Conservation (phyloP, 192 early-diverging fungal species). For the Pilaira anomala region DNA sequence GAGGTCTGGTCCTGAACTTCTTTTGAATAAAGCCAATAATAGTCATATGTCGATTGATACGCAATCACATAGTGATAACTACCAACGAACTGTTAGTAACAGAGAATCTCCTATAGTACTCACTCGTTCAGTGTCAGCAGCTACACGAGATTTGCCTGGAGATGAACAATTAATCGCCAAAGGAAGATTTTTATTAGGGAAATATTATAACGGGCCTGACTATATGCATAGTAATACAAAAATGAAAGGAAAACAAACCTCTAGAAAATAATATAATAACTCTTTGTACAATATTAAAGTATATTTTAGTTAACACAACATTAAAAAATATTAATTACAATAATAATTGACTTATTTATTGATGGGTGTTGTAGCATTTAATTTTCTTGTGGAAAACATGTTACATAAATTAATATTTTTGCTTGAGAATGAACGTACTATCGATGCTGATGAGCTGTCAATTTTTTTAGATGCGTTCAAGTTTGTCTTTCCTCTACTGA, state of each 20-base stretch:
- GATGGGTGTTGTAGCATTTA: not conserved
- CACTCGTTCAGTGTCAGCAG: not conserved
- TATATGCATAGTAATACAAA: not conserved
- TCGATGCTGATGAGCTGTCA: no score
- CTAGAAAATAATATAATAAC: not conserved
- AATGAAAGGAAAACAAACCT: not conserved
- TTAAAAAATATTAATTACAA: no score
- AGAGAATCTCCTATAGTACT: not conserved
- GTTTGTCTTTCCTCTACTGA: no score
- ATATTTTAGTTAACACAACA: not conserved
- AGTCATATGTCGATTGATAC: not conserved
- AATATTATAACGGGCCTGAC: constrained; percentile 27
- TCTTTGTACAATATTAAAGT: not conserved
- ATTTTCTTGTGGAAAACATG: no score
- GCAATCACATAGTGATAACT: not conserved
- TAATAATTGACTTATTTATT: not conserved
- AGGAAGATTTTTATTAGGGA: constrained; percentile 33
- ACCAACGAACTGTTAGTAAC: not conserved
- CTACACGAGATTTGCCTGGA: not conserved
- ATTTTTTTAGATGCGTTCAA: no score
- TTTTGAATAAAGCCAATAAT: not conserved
- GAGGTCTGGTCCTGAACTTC: not conserved
- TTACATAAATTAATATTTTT: no score
- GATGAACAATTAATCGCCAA: constrained; percentile 22
- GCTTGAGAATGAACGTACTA: no score